Base-by-base conservation (phyloP, 1,284 basidiomycete species). In the Butyriboletus appendiculatus region DNA sequence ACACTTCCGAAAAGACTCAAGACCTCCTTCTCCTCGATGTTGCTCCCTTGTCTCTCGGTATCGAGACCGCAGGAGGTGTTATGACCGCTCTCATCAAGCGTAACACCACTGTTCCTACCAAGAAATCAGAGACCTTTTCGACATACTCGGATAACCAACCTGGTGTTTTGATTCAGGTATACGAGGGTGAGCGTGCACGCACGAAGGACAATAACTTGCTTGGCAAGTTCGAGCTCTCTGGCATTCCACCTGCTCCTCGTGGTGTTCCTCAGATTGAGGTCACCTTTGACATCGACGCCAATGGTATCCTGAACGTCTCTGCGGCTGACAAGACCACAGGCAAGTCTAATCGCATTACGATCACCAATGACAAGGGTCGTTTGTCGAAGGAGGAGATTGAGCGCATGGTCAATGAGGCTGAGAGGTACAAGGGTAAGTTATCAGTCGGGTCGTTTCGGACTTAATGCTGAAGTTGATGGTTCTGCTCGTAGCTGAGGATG, bases 131-230 rank as follows among this genome's bases (percentile, higher is more conserved):
- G 80, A 90, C 92, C 75, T 98, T 99, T 88, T 98, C 96, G 47
- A 99, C 97, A 40, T 97, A 96, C 81, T 90, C 95, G 62, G 96
- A 99, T 83, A 98, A 99, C 84, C 97, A 99, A 76, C 94, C 96
- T 59, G 94, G 94, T 84, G 96, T 99, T 54, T 84, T 98, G 69
- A 98, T 99, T 77, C 96, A 98, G 76, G 96, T 99, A 57, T 99
- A 85, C 78, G 96, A 99, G 84, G 96, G 97, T 79, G 97, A 99
- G 79, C 95, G 96, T 83, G 93, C 96, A 50, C 92, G 95, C 70
- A 98, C 96, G 62, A 98, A 98, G 85, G 97, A 99, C 81, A 98
- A 98, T 85, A 98, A 98, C 82, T 75, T 98, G 51, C 93, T 99
- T 75, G 96, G 96, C 72, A 97, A 98, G 80, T 99, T 98, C 80